Evolutionary conservation across 1,284 basidiomycete species (phyloP).

Genomic region (Ustilago esculenta): DNA sequence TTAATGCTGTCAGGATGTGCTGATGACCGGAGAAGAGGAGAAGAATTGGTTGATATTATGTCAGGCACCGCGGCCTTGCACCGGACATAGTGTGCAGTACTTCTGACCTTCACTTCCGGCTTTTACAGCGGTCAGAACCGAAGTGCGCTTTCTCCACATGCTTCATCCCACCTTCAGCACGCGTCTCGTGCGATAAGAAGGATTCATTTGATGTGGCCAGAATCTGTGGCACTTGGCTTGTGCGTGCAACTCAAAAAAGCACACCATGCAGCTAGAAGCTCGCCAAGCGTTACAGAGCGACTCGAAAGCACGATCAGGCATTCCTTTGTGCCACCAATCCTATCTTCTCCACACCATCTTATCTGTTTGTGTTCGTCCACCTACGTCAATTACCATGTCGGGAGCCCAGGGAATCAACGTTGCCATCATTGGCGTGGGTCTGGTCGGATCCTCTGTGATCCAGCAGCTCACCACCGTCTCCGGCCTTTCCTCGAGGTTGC

Average conservation of each 20-base stretch:
- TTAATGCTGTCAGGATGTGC: not conserved
- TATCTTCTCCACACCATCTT: not conserved
- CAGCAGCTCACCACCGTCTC: conserved; percentile 57
- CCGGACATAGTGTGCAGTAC: conserved; percentile 1
- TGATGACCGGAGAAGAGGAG: not conserved
- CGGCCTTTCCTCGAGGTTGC: conserved; percentile 43
- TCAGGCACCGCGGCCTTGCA: conserved; percentile 27
- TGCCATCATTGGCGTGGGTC: conserved; percentile 63
- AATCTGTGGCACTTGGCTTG: conserved; percentile 28
- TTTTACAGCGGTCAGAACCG: conserved; percentile 36
- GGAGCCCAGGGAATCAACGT: conserved; percentile 54
- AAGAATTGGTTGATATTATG: conserved; percentile 1
- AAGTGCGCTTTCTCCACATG: no score
- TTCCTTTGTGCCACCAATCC: not conserved
- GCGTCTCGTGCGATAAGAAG: conserved; percentile 39
- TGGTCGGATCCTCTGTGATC: conserved; percentile 65
- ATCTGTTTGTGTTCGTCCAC: no score
- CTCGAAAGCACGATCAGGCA: conserved; percentile 3
- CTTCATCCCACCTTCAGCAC: not conserved
- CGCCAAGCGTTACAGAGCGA: conserved; percentile 5
- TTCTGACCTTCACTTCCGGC: conserved; percentile 4
- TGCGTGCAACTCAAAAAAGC: conserved; percentile 11
- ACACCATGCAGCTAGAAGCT: conserved; percentile 13
- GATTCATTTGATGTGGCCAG: no score
- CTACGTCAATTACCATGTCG: conserved; percentile 29